Conservation (phyloP, 805 yeast genomes). For the Wickerhamiella hasegawae region DNA sequence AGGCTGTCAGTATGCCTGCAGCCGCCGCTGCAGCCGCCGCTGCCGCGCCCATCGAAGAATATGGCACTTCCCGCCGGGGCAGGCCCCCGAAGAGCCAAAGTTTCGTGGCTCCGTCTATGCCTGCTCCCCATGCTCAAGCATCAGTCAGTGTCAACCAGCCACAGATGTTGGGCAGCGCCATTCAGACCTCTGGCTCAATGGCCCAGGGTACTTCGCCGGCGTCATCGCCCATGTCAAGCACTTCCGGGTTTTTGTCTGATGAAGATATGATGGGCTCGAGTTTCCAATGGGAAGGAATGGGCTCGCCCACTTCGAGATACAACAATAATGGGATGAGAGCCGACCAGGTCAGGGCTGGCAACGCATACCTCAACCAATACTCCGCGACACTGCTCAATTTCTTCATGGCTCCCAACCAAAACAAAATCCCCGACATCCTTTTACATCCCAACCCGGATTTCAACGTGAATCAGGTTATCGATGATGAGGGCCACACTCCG, state of each 20-base stretch:
- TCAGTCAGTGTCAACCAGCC: no score
- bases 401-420: conserved; percentile 42
- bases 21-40: conserved; percentile 5
- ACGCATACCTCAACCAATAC: conserved; percentile 23
- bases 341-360: background rate
- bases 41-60: conserved; percentile 1
- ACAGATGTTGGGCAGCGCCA: no score
- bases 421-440: conserved; percentile 46
- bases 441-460: conserved; percentile 48
- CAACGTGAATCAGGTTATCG: conserved; percentile 65
- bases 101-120: no score
- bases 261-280: conserved; percentile 3
- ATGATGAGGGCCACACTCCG: conserved; percentile 87
- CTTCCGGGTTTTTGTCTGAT: conserved; percentile 10
- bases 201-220: no score
- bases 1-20: conserved; percentile 6
- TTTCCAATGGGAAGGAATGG: background rate
- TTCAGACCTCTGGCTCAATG: no score
- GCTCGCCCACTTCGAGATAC: background rate
- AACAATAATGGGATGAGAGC: background rate
- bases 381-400: conserved; percentile 34
- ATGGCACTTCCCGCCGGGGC: background rate
- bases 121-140: no score
- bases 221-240: conserved; percentile 12
- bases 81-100: no score